Evolutionary conservation across 192 early-diverging fungal genomes (phyloP).

Genomic region (Linderina pennispora): DNA sequence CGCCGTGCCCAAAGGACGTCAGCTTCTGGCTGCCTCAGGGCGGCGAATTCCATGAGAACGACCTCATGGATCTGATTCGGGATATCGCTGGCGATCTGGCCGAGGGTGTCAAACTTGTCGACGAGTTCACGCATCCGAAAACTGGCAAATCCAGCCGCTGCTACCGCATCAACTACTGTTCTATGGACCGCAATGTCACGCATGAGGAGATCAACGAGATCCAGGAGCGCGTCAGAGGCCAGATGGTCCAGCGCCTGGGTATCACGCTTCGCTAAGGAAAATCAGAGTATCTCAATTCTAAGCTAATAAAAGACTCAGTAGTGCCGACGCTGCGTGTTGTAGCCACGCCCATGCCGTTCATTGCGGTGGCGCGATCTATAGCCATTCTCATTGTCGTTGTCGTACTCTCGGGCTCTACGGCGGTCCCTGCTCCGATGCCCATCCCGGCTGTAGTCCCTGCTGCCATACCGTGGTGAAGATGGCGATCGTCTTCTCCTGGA

Average conservation of each 20-base stretch:
- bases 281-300: no score
- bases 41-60: slow-evolving; percentile 80
- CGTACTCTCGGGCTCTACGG: slow-evolving; percentile 1
- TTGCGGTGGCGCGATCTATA: no score
- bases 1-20: slow-evolving; percentile 90
- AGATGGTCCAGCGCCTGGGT: slow-evolving; percentile 57
- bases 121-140: slow-evolving; percentile 85
- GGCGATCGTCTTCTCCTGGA: slow-evolving; percentile 2
- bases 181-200: slow-evolving; percentile 94
- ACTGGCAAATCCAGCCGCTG: slow-evolving; percentile 76
- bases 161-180: slow-evolving; percentile 91
- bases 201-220: slow-evolving; percentile 94
- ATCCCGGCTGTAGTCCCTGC: no score
- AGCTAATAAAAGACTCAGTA: background rate
- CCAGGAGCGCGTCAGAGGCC: slow-evolving; percentile 67
- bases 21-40: slow-evolving; percentile 75
- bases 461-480: no score
- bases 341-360: no score
- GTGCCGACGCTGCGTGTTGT: background rate
- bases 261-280: slow-evolving; percentile 67
- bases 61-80: slow-evolving; percentile 87
- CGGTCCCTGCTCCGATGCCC: no score
- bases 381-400: no score
- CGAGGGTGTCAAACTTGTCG: slow-evolving; percentile 84
- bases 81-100: slow-evolving; percentile 89